Percentiles rank a stretch among this genome's conserved stretches.
Conservation (phyloP, 495 filamentous ascomycete species). For the Podospora didyma region DNA sequence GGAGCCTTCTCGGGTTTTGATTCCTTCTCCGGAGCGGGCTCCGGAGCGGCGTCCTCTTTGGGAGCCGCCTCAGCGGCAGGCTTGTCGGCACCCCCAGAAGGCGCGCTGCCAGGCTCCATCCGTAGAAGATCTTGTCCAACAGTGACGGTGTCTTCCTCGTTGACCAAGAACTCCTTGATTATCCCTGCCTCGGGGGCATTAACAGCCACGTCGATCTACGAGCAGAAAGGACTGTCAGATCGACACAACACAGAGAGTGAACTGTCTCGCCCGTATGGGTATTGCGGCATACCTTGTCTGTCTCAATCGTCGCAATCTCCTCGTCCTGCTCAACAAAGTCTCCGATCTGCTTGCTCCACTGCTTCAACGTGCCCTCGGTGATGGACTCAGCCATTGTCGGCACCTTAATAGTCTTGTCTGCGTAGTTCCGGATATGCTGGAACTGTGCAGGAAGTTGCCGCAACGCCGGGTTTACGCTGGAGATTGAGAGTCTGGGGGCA, state of each 20-base stretch:
- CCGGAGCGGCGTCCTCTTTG: constrained; percentile 17
- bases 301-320: constrained; percentile 98
- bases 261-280: background rate
- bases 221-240: constrained; percentile 1
- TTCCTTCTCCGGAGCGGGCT: constrained; percentile 50
- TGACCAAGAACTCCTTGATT: constrained; percentile 87
- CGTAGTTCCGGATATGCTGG: constrained; percentile 54
- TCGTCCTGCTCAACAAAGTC: constrained; percentile 95
- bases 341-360: constrained; percentile 91
- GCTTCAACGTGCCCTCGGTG: constrained; percentile 93
- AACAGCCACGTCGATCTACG: constrained; percentile 88
- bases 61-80: constrained; percentile 49
- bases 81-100: constrained; percentile 49
- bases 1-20: constrained; percentile 50
- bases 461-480: constrained; percentile 31
- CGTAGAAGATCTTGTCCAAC: constrained; percentile 90
- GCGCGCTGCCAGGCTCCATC: constrained; percentile 71
- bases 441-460: constrained; percentile 43
- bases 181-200: constrained; percentile 90
- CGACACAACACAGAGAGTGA: background rate
- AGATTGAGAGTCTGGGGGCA: constrained; percentile 28
- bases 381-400: constrained; percentile 99
- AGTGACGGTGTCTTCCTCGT: constrained; percentile 91
- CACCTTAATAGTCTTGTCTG: constrained; percentile 85
- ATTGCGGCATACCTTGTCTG: constrained; percentile 78